Evolutionary conservation across 805 yeast species (phyloP).

Genomic region (Jamesozyma piceae): DNA sequence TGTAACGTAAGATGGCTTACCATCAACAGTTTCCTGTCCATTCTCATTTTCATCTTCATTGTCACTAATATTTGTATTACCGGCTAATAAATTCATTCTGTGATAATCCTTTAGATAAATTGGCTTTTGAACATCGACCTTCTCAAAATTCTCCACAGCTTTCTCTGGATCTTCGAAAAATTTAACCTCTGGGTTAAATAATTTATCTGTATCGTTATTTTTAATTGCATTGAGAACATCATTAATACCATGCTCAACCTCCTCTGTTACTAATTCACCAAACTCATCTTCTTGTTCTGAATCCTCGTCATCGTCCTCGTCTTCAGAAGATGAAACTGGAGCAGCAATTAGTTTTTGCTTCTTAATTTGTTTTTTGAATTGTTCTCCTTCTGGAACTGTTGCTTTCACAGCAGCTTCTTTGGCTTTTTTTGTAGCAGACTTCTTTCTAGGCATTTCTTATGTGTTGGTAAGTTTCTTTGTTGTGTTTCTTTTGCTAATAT

Average conservation of each 20-base stretch:
- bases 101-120: conserved; percentile 88
- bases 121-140: conserved; percentile 50
- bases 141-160: conserved; percentile 26
- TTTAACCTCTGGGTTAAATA: conserved; percentile 58
- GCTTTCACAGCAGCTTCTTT: conserved; percentile 34
- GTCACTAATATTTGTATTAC: conserved; percentile 47
- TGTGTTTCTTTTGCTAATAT: too few species aligned
- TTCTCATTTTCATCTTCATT: conserved; percentile 42
- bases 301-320: conserved; percentile 30
- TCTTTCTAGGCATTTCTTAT: conserved; percentile 73
- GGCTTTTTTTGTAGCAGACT: conserved; percentile 71
- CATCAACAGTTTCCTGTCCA: conserved; percentile 34
- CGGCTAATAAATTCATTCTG: conserved; percentile 68
- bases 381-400: not conserved
- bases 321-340: not conserved
- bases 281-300: conserved; percentile 76
- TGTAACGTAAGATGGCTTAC: conserved; percentile 56
- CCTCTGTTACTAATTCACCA: conserved; percentile 81
- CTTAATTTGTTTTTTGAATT: not conserved
- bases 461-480: not conserved
- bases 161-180: conserved; percentile 65
- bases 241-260: conserved; percentile 70
- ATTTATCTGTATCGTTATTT: conserved; percentile 46
- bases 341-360: not conserved
- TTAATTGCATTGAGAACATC: conserved; percentile 64